Evolutionary conservation across 495 filamentous ascomycete species (phyloP).

Genomic region (Thozetella sp.): DNA sequence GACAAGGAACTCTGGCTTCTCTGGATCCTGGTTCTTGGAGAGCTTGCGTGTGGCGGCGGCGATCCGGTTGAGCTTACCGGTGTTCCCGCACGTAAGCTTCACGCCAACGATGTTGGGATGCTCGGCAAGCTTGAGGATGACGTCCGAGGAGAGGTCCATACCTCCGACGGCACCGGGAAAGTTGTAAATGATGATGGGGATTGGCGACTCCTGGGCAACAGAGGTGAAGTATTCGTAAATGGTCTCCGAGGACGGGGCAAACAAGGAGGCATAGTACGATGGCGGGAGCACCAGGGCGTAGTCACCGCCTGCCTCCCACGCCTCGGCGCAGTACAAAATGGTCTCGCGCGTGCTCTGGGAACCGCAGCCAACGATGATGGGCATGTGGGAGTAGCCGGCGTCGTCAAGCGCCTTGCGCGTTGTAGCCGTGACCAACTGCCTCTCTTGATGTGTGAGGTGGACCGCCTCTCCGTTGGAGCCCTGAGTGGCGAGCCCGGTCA

Average conservation of each 20-base stretch:
- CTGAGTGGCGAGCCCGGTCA: constrained; percentile 81
- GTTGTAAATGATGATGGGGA: constrained; percentile 93
- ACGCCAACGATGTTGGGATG: constrained; percentile 89
- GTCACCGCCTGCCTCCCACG: constrained; percentile 77
- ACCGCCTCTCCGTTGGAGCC: constrained; percentile 93
- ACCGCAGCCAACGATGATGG: constrained; percentile 86
- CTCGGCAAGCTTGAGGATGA: constrained; percentile 70
- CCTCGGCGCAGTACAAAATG: constrained; percentile 77
- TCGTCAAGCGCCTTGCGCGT: constrained; percentile 78
- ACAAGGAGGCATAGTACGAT: constrained; percentile 77
- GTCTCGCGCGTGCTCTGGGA: constrained; percentile 85
- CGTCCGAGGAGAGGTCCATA: constrained; percentile 80
- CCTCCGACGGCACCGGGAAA: constrained; percentile 83
- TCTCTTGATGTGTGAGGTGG: constrained; percentile 74
- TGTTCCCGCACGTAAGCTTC: constrained; percentile 94
- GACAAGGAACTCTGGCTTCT: constrained; percentile 64
- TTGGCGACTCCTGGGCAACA: constrained; percentile 79
- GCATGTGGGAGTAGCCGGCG: constrained; percentile 70
- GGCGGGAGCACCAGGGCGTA: constrained; percentile 89
- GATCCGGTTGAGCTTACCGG: constrained; percentile 84
- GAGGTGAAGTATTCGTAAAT: constrained; percentile 73
- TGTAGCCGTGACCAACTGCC: constrained; percentile 71
- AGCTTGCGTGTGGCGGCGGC: constrained; percentile 76
- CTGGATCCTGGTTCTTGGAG: constrained; percentile 67
- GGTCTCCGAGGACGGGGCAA: constrained; percentile 61